Conservation (phyloP, 2,329 filamentous ascomycete species). For the Paraphaeosphaeria minitans region DNA sequence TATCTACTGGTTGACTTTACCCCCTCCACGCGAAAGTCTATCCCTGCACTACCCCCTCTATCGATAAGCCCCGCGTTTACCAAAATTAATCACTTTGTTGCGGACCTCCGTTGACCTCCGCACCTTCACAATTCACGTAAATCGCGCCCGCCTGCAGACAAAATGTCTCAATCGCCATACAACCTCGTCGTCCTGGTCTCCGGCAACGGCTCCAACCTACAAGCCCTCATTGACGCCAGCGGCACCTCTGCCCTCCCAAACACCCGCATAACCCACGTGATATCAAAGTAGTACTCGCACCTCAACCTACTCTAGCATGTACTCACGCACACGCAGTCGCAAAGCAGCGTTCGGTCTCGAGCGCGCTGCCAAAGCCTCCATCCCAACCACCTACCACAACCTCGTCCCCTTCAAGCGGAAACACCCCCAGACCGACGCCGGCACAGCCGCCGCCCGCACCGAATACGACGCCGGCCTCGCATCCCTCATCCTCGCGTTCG, state of each 20-base stretch:
- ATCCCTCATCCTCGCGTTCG: slow-evolving; percentile 65
- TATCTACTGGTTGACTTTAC: too few relatives aligned
- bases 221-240: slow-evolving; percentile 72
- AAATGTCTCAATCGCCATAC: slow-evolving; percentile 33
- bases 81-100: slow-evolving; percentile 27
- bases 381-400: slow-evolving; percentile 82
- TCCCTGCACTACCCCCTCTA: neutral
- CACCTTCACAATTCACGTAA: slow-evolving; percentile 44
- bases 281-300: slow-evolving; percentile 54
- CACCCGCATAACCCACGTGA: slow-evolving; percentile 65
- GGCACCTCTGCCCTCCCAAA: slow-evolving; percentile 55
- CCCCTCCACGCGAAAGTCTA: too few relatives aligned
- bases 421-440: slow-evolving; percentile 54
- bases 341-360: slow-evolving; percentile 68
- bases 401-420: slow-evolving; percentile 76
- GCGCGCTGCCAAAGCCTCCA: slow-evolving; percentile 63
- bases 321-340: slow-evolving; percentile 28
- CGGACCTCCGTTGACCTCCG: slow-evolving; percentile 41
- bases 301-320: neutral
- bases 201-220: slow-evolving; percentile 75
- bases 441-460: slow-evolving; percentile 60
- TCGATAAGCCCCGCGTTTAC: slow-evolving; percentile 63
- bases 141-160: slow-evolving; percentile 42
- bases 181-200: slow-evolving; percentile 66
- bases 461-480: slow-evolving; percentile 79